A percentile compares a stretch with the other conserved stretches of the same genome.
Evolutionary conservation across 2,329 filamentous ascomycete species (phyloP).

Genomic region (Apiospora marii): DNA sequence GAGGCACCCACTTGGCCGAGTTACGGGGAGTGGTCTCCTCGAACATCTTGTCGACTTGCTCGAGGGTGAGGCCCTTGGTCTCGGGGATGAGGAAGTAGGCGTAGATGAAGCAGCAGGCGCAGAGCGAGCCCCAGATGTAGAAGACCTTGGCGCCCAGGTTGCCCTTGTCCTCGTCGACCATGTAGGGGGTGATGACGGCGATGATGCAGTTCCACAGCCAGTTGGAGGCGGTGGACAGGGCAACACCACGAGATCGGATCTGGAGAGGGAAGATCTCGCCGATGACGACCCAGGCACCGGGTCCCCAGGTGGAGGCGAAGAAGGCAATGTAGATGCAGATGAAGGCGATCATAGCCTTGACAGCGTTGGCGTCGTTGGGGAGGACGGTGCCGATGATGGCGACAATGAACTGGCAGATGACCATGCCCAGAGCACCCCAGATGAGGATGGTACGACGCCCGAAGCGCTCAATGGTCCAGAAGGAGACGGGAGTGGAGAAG

Average conservation of each 20-base stretch:
- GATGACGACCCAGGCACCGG: slow-evolving; percentile 72
- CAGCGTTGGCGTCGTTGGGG: slow-evolving; percentile 44
- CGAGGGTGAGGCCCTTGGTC: slow-evolving; percentile 77
- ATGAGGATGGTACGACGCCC: slow-evolving; percentile 75
- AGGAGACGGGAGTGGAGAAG: slow-evolving; percentile 73
- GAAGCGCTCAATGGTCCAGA: slow-evolving; percentile 74
- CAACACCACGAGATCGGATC: slow-evolving; percentile 76
- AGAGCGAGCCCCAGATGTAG: slow-evolving; percentile 71
- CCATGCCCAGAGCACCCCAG: slow-evolving; percentile 74
- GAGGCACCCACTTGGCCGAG: slow-evolving; percentile 78
- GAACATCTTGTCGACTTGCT: slow-evolving; percentile 88
- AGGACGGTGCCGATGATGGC: slow-evolving; percentile 62
- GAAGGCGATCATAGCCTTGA: slow-evolving; percentile 71
- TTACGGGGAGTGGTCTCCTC: slow-evolving; percentile 83
- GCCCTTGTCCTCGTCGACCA: slow-evolving; percentile 62
- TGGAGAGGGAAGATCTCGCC: slow-evolving; percentile 80
- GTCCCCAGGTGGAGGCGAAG: slow-evolving; percentile 81
- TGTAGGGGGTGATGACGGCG: slow-evolving; percentile 72
- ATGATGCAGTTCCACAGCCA: slow-evolving; percentile 75
- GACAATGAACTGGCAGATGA: slow-evolving; percentile 74
- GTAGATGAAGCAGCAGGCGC: slow-evolving; percentile 61
- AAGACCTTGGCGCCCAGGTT: slow-evolving; percentile 53
- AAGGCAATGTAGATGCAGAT: slow-evolving; percentile 83
- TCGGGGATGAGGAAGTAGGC: slow-evolving; percentile 71
- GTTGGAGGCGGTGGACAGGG: slow-evolving; percentile 75